A percentile compares a stretch with the other conserved stretches of the same genome.
Conservation (phyloP, 345 rosid species). For the Hibiscus mutabilis region DNA sequence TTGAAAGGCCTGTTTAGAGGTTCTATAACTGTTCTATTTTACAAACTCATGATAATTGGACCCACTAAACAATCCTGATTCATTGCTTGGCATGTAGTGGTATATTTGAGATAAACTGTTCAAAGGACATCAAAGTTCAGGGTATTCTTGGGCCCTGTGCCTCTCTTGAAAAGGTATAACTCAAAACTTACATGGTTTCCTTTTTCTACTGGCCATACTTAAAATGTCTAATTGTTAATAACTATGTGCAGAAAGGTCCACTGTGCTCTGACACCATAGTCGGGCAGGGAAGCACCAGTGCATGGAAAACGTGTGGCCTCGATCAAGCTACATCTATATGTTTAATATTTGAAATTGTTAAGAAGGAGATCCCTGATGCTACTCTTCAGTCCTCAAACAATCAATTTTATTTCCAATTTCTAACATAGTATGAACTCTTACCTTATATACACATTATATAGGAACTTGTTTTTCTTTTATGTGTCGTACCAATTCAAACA, state of each 20-base stretch:
- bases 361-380: slow-evolving; percentile 64
- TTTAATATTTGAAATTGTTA: slow-evolving; percentile 67
- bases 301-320: slow-evolving; percentile 97
- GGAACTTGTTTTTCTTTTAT: neutral
- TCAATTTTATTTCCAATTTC: slow-evolving; percentile 88
- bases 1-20: neutral
- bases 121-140: slow-evolving; percentile 92
- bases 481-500: slow-evolving; percentile 12
- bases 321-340: slow-evolving; percentile 83
- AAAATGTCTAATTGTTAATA: slow-evolving; percentile 16
- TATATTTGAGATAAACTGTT: slow-evolving; percentile 73
- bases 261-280: slow-evolving; percentile 64
- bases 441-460: slow-evolving; percentile 9
- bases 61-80: neutral
- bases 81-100: slow-evolving; percentile 41
- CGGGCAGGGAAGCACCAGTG: slow-evolving; percentile 84
- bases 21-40: neutral
- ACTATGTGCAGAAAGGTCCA: slow-evolving; percentile 78
- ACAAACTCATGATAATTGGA: neutral
- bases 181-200: neutral
- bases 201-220: slow-evolving; percentile 9
- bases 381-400: slow-evolving; percentile 57
- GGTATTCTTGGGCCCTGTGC: slow-evolving; percentile 92
- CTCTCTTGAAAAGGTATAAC: slow-evolving; percentile 79
- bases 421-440: slow-evolving; percentile 60